Evolutionary conservation across 208 protist species (phyloP).

Genomic region (Wallacemonas sp.): DNA sequence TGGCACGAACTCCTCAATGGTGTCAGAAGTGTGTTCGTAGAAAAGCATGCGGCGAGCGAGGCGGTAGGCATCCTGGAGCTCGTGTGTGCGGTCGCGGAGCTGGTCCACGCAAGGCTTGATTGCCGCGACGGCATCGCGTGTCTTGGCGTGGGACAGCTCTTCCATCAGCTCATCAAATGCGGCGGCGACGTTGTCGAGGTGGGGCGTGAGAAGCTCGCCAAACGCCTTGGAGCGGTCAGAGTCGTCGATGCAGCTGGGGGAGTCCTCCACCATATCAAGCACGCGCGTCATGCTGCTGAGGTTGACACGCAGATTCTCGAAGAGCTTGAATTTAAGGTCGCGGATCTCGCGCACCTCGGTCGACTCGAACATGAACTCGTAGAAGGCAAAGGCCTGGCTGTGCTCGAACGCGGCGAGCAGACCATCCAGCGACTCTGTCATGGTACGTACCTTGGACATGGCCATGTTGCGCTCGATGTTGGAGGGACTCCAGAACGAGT

Average conservation of each 20-base stretch:
- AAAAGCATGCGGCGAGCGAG: conserved; percentile 72
- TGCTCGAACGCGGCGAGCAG: conserved; percentile 56
- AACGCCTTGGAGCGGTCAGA: conserved; percentile 69
- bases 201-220: conserved; percentile 51
- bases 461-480: conserved; percentile 86
- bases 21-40: conserved; percentile 68
- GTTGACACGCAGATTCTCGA: conserved; percentile 71
- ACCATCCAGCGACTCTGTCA: conserved; percentile 66
- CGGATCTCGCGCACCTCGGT: conserved; percentile 65
- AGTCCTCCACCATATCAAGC: conserved; percentile 76
- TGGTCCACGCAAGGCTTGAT: conserved; percentile 36
- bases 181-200: conserved; percentile 49
- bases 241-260: conserved; percentile 68
- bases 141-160: conserved; percentile 46
- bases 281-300: conserved; percentile 78
- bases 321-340: conserved; percentile 54
- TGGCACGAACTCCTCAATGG: conserved; percentile 85
- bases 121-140: conserved; percentile 30
- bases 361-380: conserved; percentile 83
- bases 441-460: conserved; percentile 76
- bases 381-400: conserved; percentile 68
- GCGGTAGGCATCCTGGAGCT: conserved; percentile 63
- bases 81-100: conserved; percentile 42
- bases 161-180: conserved; percentile 69
- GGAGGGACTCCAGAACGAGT: conserved; percentile 82